These are phyloP conservation scores for Beverwykella pulmonaria DNA, from an alignment of 495 filamentous ascomycete species.

Conservation along the genomic window DNA sequence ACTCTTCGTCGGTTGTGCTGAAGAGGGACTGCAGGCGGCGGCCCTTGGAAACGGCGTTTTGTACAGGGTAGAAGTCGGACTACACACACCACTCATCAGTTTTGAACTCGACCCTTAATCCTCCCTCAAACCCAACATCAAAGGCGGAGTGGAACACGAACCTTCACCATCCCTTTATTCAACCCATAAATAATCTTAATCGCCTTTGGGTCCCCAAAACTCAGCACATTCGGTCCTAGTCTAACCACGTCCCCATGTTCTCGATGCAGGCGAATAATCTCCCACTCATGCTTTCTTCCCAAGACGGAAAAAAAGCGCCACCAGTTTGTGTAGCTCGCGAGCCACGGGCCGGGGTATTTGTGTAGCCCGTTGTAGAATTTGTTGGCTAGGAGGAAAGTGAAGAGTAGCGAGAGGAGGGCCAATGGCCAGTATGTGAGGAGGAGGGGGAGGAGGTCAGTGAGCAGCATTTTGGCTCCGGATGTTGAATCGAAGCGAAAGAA, in stretches of 20 bases:
- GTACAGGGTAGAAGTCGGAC: conserved; percentile 73
- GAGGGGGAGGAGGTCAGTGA: conserved; percentile 43
- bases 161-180: conserved; percentile 81
- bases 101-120: neutral
- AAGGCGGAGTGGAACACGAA: conserved; percentile 43
- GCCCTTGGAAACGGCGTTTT: conserved; percentile 66
- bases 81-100: conserved; percentile 38
- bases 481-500: neutral
- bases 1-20: conserved; percentile 72
- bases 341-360: conserved; percentile 67
- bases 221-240: conserved; percentile 67
- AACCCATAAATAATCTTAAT: conserved; percentile 77
- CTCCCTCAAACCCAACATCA: neutral
- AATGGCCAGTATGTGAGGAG: conserved; percentile 56
- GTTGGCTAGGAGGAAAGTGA: conserved; percentile 57
- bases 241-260: conserved; percentile 74
- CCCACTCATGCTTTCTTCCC: conserved; percentile 62
- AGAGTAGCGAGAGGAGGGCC: conserved; percentile 40
- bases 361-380: conserved; percentile 62
- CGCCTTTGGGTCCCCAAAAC: conserved; percentile 67
- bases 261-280: conserved; percentile 66
- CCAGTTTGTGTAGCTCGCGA: conserved; percentile 67
- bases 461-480: conserved; percentile 33
- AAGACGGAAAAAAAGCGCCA: conserved; percentile 72
- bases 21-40: conserved; percentile 72